Base-by-base conservation (phyloP, 192 early-diverging fungal species). In the Backusella macrospora region DNA sequence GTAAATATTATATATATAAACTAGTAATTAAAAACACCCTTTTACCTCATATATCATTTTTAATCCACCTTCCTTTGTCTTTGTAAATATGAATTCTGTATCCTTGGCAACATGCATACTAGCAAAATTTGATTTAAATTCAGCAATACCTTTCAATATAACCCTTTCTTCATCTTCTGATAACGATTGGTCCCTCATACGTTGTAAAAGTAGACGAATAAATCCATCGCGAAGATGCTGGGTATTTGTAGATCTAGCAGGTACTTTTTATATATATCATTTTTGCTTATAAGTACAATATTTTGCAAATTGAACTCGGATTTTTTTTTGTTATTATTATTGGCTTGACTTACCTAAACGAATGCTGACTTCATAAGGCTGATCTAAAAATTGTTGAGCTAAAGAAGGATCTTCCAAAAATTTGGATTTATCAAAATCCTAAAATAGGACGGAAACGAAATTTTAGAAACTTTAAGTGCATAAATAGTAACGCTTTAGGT, bases 141-240 rank as follows among this genome's bases (percentile, higher is more conserved):
- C 79, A 43, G 77, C 72, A 52, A 89, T 86, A 0, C 79, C 86
- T 7, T 83, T 73, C 65, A 89, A 66, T 5, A 86, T 81, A n/a
- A 78, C 73, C 65, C 73, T 76, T 67, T 80, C 80, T 6, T 86
- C 82, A 3, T 86, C 85, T 47, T 80, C 78, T 4, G 59, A 74
- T 49, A 84, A 26, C 10, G 82, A 68, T 34, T 87, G 82, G 7
- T 74, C 77, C 8, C 46, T 64, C 70, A 80, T 78, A 34, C 81
- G 80, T 26, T 84, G 76, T 10, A 81, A 70, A 55, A 89, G 70
- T 15, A 80, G 73, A 2, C 82, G 73, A 5, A 84, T 80, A 52
- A 89, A 89, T 0, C 87, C 87, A 71, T 89, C 87, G 5, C 87
- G 80, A n/a, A 89, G 67, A 75, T 89, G 87, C 18, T 81, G 82